Conservation (phyloP, 2,329 filamentous ascomycete species). For the Thelonectria olida region DNA sequence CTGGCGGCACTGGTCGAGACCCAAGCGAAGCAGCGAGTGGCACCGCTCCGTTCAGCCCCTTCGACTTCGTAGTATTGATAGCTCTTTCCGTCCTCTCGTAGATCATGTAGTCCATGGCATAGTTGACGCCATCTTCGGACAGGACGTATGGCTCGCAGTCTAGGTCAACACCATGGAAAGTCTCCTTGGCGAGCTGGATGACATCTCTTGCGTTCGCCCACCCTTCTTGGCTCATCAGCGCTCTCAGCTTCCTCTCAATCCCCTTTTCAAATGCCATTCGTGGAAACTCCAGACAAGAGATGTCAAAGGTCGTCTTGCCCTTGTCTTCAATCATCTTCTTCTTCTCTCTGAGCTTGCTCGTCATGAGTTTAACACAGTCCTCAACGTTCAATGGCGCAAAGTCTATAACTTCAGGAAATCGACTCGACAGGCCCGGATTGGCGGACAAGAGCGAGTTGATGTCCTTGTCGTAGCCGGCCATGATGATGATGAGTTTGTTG, state of each 20-base stretch:
- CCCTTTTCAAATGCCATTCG: slow-evolving; percentile 8
- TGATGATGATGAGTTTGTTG: slow-evolving; percentile 70
- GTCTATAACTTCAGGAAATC: slow-evolving; percentile 69
- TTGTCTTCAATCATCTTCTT: slow-evolving; percentile 30
- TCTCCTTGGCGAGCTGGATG: slow-evolving; percentile 58
- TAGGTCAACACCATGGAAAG: slow-evolving; percentile 52
- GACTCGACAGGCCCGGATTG: slow-evolving; percentile 71
- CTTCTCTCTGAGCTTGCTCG: slow-evolving; percentile 49
- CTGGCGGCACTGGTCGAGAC: background rate
- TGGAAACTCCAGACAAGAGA: slow-evolving; percentile 38
- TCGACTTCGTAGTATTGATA: slow-evolving; percentile 18
- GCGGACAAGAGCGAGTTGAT: slow-evolving; percentile 70
- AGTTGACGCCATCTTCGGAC: slow-evolving; percentile 21
- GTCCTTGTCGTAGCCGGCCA: slow-evolving; percentile 74
- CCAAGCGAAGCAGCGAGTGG: rapidly evolving
- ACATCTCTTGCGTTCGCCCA: slow-evolving; percentile 75
- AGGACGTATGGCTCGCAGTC: slow-evolving; percentile 21
- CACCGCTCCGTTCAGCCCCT: rapidly evolving
- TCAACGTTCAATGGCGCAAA: slow-evolving; percentile 58
- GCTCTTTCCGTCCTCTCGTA: slow-evolving; percentile 21
- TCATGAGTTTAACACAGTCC: slow-evolving; percentile 51
- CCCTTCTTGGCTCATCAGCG: slow-evolving; percentile 52
- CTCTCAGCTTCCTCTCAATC: slow-evolving; percentile 45
- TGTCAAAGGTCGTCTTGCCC: slow-evolving; percentile 35
- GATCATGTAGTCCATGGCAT: slow-evolving; percentile 37